Percentiles rank a stretch among this genome's conserved stretches.
Conservation (phyloP, 176 grass and related monocot species). For the Aegilops umbellulata region DNA sequence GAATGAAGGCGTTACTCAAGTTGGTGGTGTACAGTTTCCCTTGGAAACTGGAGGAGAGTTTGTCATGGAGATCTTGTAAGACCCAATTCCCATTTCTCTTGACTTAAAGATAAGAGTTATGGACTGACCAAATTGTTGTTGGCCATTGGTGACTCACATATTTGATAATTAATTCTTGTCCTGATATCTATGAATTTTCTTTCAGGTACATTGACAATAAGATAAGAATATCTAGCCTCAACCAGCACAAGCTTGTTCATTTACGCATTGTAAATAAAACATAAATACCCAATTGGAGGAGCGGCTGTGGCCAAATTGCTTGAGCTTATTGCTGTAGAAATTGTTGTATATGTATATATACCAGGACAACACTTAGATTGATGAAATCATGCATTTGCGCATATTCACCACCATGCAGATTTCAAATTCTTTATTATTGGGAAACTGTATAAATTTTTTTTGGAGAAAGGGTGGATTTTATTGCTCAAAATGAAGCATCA, state of each 20-base stretch:
- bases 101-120: neutral
- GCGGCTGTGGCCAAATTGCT: neutral
- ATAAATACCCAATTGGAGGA: conserved; percentile 21
- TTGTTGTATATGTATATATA: conserved; percentile 31
- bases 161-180: neutral
- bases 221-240: conserved; percentile 64
- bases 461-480: too few species aligned
- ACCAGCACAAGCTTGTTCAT: conserved; percentile 60
- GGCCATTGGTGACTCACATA: neutral
- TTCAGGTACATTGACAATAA: conserved; percentile 83
- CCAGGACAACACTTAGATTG: neutral
- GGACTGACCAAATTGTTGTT: neutral
- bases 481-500: too few species aligned
- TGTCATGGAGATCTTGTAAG: conserved; percentile 71
- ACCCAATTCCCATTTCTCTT: neutral
- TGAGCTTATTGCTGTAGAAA: neutral
- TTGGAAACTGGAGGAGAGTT: conserved; percentile 49
- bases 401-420: neutral
- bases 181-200: conserved; percentile 15
- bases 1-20: conserved; percentile 46
- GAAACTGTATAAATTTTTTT: too few species aligned
- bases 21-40: conserved; percentile 62
- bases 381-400: neutral
- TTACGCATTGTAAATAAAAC: conserved; percentile 49
- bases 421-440: neutral